These are phyloP conservation scores for Sordariomycetes sp. DNA, from an alignment of 2,329 filamentous ascomycete species.

Conservation along the genomic window DNA sequence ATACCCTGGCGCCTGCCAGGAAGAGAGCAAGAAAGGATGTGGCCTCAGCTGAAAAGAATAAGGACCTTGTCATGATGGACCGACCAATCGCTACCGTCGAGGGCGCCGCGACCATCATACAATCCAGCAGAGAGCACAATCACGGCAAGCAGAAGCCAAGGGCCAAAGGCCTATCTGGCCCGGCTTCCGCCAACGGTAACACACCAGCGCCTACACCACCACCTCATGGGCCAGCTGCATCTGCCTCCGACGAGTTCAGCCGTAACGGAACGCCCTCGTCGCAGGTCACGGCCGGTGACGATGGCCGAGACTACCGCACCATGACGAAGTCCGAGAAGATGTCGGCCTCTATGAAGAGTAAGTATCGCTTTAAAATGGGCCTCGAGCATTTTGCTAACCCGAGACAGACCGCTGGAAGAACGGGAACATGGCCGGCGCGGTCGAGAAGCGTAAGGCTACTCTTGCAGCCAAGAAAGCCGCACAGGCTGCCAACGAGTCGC, in stretches of 20 bases:
- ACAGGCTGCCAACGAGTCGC: slow-evolving; percentile 29
- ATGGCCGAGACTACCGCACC: slow-evolving; percentile 46
- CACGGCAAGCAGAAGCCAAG: too few species aligned
- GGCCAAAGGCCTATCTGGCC: too few species aligned
- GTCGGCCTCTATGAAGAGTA: slow-evolving; percentile 57
- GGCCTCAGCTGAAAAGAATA: too few species aligned
- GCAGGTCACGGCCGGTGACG: slow-evolving; percentile 15
- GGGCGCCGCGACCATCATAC: neutral
- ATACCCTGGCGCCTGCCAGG: slow-evolving; percentile 25
- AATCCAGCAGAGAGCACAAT: too few species aligned
- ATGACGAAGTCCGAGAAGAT: slow-evolving; percentile 61
- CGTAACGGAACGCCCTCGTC: slow-evolving; percentile 20
- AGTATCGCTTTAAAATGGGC: slow-evolving; percentile 13
- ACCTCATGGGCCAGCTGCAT: too few species aligned
- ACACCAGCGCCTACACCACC: too few species aligned
- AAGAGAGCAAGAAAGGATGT: slow-evolving; percentile 19
- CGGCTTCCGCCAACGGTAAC: too few species aligned
- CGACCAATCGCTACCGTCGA: too few species aligned
- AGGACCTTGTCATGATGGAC: too few species aligned
- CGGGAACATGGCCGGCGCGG: slow-evolving; percentile 51
- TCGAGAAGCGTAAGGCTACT: slow-evolving; percentile 51
- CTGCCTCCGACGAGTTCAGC: too few species aligned
- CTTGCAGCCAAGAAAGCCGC: slow-evolving; percentile 49
- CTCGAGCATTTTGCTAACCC: slow-evolving; percentile 3
- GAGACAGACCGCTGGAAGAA: slow-evolving; percentile 48